Percentiles rank a stretch among this genome's conserved stretches.
phyloP scores from a whole-genome alignment of 352 stramenopile species.

The Pythium dissotocum region DNA sequence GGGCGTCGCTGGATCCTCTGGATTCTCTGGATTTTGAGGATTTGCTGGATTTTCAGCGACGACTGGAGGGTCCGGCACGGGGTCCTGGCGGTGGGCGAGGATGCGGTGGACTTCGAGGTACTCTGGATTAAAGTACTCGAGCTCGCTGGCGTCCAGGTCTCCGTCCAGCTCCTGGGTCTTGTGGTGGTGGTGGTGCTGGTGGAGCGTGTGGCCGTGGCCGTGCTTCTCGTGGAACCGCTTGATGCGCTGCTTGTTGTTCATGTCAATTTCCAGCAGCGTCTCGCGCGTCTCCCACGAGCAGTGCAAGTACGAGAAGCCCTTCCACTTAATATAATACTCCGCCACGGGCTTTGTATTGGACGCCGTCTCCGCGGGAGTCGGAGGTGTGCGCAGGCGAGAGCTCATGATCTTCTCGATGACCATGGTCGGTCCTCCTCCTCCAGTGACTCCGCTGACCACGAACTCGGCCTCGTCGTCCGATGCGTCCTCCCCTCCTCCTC shows the following conservation, averaged over 20 bases:
- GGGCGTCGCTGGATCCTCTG: background rate
- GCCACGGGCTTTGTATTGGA: constrained; percentile 25
- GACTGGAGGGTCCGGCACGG: background rate
- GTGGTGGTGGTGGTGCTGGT: constrained; percentile 46
- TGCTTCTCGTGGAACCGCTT: constrained; percentile 89
- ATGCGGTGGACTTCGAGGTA: constrained; percentile 90
- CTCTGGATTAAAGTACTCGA: constrained; percentile 90
- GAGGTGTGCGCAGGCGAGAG: constrained; percentile 50
- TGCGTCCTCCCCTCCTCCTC: constrained; percentile 4
- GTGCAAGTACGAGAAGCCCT: constrained; percentile 89
- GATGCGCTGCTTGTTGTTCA: constrained; percentile 84
- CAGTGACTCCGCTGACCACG: background rate
- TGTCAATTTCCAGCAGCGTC: constrained; percentile 74
- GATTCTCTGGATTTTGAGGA: background rate
- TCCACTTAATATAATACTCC: constrained; percentile 92
- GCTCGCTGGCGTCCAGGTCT: constrained; percentile 41
- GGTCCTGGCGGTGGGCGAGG: constrained; percentile 75
- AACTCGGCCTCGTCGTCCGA: constrained; percentile 30
- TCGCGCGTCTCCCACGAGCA: constrained; percentile 82
- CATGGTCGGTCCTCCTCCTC: constrained; percentile 43
- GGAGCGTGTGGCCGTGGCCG: constrained; percentile 36
- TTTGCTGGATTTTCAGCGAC: background rate
- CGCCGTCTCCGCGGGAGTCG: constrained; percentile 16
- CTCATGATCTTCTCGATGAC: constrained; percentile 91
- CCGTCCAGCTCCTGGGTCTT: constrained; percentile 20